Evolutionary conservation across 345 rosid species (phyloP).

Genomic region (Euphorbia pulcherrima): DNA sequence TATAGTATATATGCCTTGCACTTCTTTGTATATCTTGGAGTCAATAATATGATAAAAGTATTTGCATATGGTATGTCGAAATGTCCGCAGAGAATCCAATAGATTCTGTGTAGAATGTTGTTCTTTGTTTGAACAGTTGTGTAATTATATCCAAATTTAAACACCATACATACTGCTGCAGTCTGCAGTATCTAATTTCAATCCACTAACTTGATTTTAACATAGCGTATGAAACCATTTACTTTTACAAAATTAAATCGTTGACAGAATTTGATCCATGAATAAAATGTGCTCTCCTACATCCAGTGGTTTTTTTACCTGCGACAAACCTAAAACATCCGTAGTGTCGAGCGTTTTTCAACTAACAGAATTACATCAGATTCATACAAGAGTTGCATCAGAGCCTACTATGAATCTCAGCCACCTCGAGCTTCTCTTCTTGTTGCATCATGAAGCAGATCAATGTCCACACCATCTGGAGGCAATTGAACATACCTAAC

Average conservation of each 20-base stretch:
- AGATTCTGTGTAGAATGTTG: background rate
- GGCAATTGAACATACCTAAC: constrained; percentile 96
- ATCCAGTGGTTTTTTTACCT: background rate
- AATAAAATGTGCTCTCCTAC: background rate
- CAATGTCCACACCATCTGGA: constrained; percentile 93
- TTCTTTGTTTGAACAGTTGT: background rate
- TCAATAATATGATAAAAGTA: background rate
- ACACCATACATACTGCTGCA: too few relatives aligned
- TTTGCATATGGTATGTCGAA: background rate
- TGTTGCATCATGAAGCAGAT: constrained; percentile 95
- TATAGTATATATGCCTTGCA: background rate
- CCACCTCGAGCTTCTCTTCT: constrained; percentile 99
- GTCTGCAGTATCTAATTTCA: background rate
- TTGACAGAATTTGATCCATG: background rate
- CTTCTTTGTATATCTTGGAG: constrained; percentile 6
- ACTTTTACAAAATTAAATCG: background rate
- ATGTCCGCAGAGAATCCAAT: background rate
- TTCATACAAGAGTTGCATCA: constrained; percentile 12
- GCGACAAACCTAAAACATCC: constrained; percentile 8
- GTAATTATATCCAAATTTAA: too few relatives aligned
- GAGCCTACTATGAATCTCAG: constrained; percentile 24
- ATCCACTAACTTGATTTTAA: background rate
- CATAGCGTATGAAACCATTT: background rate
- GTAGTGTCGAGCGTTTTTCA: constrained; percentile 19
- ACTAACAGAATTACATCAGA: constrained; percentile 23